Evolutionary conservation across 108 stramenopile genomes (phyloP), one percentile per base, ranked within the genome.

Genomic region (Hondaea fermentalgiana): DNA sequence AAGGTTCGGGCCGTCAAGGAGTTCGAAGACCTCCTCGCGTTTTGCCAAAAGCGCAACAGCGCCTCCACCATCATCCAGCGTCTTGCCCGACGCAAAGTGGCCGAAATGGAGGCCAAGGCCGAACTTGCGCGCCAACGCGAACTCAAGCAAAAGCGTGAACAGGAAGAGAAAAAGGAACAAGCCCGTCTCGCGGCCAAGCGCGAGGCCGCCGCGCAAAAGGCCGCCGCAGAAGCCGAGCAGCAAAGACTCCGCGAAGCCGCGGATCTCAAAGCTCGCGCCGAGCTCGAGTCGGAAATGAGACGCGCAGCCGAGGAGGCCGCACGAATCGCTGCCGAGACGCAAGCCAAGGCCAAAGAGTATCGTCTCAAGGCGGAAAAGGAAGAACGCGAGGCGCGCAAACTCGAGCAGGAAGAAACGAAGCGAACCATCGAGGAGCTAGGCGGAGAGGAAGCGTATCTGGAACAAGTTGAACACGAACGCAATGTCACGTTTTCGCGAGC

Each of bases 61-160:
- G 76, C 76, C 16, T 12, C 23, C 28, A 83, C 76, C 10, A 53
- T 83, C 17, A 12, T 83, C 17, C 76, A 83, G 51, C 45, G 76
- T 8, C 45, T 83, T 12, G 76, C 76, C 6, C 76, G 76, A 8
- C 76, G 76, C 51, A 83, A 83, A 53, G 23, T 12, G 51, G 76
- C 51, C 45, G 76, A 83, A 3, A 47, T 83, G 76, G 49, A 53
- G 23, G 51, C 45, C 76, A 83, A 83, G 51, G 76, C 76, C 19
- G 76, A 83, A 35, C 76, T 83, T 8, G 76, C 76, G 19, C 76
- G 76, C 45, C 76, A 53, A 12, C 76, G 76, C 49, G 76, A 83
- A 35, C 49, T 53, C 25, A 83, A 83, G 28, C 76, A 53, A 35
- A 47, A 83, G 23, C 76, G 76, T 12, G 76, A 83, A 3, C 49